Base-by-base conservation (phyloP, 2,329 filamentous ascomycete genomes). In the Elsinoe australis region DNA sequence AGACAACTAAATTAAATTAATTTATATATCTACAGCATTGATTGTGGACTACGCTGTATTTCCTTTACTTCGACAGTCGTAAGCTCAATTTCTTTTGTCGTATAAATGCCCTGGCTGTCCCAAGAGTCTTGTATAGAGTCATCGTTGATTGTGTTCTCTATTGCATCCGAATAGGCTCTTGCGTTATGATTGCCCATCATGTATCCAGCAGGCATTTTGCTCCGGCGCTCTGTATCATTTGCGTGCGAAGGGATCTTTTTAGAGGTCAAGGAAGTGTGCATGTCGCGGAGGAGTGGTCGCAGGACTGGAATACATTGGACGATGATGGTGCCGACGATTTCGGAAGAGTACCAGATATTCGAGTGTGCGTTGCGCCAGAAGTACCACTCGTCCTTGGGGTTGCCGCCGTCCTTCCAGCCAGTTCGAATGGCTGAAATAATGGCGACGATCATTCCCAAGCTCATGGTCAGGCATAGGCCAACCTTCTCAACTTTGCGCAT, bases 251-350 rank as follows among this genome's bases (percentile, higher is more conserved):
- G 52, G 38, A 65, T 26, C 49, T 57, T 59, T 36, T 56, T 63
- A 3, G 64, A 67, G 2, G 63, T 64, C 21, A 70, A 49, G 0
- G 66, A 64, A 1, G 63, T 64, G 49, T 65, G 62, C 6, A 70
- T 58, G 24, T 71, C 67, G 34, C 65, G 63, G 32, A 76, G 52
- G 15, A 76, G 65, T 0, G 72, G 71, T 7, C 73, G 67, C 5
- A 76, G 55, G 12, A 76, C 68, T 2, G 73, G 73, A 2, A 76
- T 70, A 51, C 71, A 76, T 54, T 75, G 73, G 3, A 75, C 73
- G 34, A 76, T 74, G 53, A 76, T 74, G 19, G 73, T 76, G 47
- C 73, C 72, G 6, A 71, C 66, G 47, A 75, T 64, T 58, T 76
- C 73, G 12, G 72, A 72, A 0, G 71, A 73, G 58, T 74, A 70